These are phyloP conservation scores for Malassezia yamatoensis DNA, from an alignment of 1,284 basidiomycete genomes.

Conservation along the genomic window DNA sequence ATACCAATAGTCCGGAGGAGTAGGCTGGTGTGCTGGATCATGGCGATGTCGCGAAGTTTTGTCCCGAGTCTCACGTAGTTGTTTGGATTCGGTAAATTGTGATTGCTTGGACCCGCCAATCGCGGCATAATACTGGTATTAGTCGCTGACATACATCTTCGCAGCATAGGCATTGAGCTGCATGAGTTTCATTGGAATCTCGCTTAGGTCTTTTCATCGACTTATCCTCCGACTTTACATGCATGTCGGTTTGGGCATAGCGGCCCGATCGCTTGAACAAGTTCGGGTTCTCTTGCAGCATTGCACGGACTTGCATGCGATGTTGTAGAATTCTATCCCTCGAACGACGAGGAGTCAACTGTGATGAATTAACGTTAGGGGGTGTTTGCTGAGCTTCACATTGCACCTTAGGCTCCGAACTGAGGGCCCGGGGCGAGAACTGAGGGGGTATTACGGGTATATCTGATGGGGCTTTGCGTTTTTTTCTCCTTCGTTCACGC, in stretches of 20 bases:
- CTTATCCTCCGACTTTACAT: background rate
- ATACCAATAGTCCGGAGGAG: slow-evolving; percentile 19
- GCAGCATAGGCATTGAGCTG: slow-evolving; percentile 10
- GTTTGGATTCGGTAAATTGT: too few relatives aligned
- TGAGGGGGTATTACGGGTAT: too few relatives aligned
- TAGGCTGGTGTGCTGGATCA: slow-evolving; percentile 1
- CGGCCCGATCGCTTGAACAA: slow-evolving; percentile 11
- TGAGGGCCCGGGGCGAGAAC: too few relatives aligned
- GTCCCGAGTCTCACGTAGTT: background rate
- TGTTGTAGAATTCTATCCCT: slow-evolving; percentile 4
- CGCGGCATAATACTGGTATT: slow-evolving; percentile 7
- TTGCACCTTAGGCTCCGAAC: too few relatives aligned
- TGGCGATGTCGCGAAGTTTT: background rate
- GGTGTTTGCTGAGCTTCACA: background rate
- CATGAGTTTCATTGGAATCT: background rate
- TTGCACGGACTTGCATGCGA: slow-evolving; percentile 1
- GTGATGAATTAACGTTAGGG: background rate
- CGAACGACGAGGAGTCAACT: background rate
- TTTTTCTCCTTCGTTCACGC: background rate
- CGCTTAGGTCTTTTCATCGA: background rate
- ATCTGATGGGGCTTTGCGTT: background rate
- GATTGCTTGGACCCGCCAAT: background rate
- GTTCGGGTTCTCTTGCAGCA: slow-evolving; percentile 5
- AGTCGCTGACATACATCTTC: slow-evolving; percentile 3
- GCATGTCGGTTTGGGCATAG: background rate